phyloP scores from a whole-genome alignment of 176 grass and related monocot genomes.

The Oryza australiensis region DNA sequence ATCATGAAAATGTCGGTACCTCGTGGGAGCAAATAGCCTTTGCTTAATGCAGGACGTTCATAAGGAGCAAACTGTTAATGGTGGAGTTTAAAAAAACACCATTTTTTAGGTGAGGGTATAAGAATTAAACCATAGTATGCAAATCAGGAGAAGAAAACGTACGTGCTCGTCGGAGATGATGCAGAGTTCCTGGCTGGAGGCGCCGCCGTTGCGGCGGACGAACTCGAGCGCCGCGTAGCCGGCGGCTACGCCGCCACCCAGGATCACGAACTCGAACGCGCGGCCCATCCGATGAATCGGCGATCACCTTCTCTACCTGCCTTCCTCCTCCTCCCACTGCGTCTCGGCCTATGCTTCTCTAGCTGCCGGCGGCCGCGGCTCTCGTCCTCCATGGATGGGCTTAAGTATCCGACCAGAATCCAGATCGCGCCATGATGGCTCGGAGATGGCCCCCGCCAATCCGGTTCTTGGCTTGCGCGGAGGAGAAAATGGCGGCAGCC shows the following conservation, averaged over 20 bases:
- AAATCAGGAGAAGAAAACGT: not conserved
- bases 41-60: slow-evolving; percentile 73
- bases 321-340: slow-evolving; percentile 16
- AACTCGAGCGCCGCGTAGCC: slow-evolving; percentile 91
- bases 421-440: not conserved
- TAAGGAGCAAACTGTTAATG: slow-evolving; percentile 63
- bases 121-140: not conserved
- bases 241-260: slow-evolving; percentile 90
- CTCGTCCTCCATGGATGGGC: not conserved
- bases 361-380: not conserved
- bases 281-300: slow-evolving; percentile 52
- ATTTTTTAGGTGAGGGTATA: not conserved
- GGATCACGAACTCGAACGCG: slow-evolving; percentile 75
- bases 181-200: slow-evolving; percentile 65
- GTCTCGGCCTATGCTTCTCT: not conserved
- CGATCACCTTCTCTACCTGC: not conserved
- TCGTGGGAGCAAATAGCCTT: slow-evolving; percentile 54
- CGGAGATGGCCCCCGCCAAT: not conserved
- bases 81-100: not conserved
- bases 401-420: slow-evolving; percentile 28
- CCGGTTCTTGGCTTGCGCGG: slow-evolving; percentile 52
- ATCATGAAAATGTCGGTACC: slow-evolving; percentile 32
- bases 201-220: slow-evolving; percentile 46
- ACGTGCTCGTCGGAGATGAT: slow-evolving; percentile 94
- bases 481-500: not conserved